phyloP scores from a whole-genome alignment of 2,329 filamentous ascomycete genomes.

The Harringtonia aguacate region DNA sequence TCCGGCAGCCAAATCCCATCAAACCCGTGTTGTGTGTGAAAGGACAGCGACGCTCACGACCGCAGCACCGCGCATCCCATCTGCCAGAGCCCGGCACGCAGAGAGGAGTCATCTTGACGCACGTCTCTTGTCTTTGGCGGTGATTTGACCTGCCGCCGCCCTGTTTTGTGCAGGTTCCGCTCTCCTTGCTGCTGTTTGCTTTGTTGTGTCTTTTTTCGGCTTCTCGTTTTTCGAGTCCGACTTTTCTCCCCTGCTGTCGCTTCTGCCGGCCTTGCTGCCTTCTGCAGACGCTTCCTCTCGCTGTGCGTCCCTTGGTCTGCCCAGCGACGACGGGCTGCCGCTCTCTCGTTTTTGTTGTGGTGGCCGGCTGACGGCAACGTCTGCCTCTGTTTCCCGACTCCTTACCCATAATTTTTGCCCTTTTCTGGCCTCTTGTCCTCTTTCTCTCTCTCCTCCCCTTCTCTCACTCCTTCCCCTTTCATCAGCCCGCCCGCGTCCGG shows the following conservation, averaged over 20 bases:
- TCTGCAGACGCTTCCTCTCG: neutral
- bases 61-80: too few species aligned
- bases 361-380: neutral
- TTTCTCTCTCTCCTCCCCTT: neutral
- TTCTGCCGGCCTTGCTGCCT: neutral
- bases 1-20: conserved; percentile 9
- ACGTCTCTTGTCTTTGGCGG: neutral
- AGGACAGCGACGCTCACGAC: neutral
- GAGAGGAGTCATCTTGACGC: neutral
- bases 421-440: neutral
- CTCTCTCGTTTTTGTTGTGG: neutral
- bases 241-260: neutral
- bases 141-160: neutral
- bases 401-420: neutral
- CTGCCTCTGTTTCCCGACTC: neutral
- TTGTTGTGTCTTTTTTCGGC: conserved; percentile 1
- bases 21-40: neutral
- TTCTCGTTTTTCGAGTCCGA: neutral
- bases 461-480: neutral
- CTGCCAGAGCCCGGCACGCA: neutral
- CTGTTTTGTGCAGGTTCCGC: neutral
- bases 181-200: neutral
- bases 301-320: neutral
- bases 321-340: too few species aligned
- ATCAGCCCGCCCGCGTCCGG: too few species aligned